phyloP scores from a whole-genome alignment of 352 stramenopile genomes.

The Phytophthora hibernalis region DNA sequence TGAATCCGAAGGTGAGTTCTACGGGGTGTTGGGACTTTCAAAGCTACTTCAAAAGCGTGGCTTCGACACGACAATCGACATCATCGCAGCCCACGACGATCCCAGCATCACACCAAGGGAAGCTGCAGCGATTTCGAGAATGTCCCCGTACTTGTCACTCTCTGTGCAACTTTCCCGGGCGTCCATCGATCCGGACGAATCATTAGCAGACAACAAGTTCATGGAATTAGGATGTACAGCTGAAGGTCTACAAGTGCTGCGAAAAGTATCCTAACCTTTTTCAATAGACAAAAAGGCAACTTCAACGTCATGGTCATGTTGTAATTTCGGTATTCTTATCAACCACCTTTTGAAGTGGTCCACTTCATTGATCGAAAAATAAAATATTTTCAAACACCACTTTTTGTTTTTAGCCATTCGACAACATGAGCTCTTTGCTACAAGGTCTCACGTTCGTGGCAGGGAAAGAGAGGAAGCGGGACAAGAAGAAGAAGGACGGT shows the following conservation, averaged over 20 bases:
- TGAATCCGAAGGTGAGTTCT: conserved; percentile 53
- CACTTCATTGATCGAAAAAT: conserved; percentile 2
- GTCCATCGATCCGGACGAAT: conserved; percentile 46
- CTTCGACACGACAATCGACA: conserved; percentile 64
- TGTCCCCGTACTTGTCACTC: conserved; percentile 61
- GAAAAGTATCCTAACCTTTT: conserved; percentile 52
- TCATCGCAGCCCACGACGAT: conserved; percentile 38
- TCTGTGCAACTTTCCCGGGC: conserved; percentile 52
- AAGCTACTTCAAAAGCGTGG: conserved; percentile 38
- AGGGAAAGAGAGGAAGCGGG: conserved; percentile 46
- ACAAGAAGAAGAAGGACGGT: conserved; percentile 46
- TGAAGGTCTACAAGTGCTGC: conserved; percentile 64
- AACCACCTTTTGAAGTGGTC: no score
- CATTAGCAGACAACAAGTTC: conserved; percentile 45
- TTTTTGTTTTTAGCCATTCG: conserved; percentile 9
- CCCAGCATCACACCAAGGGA: conserved; percentile 64
- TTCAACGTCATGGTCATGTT: conserved; percentile 21
- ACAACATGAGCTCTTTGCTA: conserved; percentile 57
- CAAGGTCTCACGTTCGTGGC: conserved; percentile 75
- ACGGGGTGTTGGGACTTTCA: conserved; percentile 46
- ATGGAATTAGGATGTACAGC: conserved; percentile 47
- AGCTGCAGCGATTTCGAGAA: conserved; percentile 43
- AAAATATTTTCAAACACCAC: conserved; percentile 27
- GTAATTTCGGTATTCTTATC: not conserved
- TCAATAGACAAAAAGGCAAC: conserved; percentile 9